phyloP scores from a whole-genome alignment of 345 rosid genomes.

The Hibiscus tridactylites region DNA sequence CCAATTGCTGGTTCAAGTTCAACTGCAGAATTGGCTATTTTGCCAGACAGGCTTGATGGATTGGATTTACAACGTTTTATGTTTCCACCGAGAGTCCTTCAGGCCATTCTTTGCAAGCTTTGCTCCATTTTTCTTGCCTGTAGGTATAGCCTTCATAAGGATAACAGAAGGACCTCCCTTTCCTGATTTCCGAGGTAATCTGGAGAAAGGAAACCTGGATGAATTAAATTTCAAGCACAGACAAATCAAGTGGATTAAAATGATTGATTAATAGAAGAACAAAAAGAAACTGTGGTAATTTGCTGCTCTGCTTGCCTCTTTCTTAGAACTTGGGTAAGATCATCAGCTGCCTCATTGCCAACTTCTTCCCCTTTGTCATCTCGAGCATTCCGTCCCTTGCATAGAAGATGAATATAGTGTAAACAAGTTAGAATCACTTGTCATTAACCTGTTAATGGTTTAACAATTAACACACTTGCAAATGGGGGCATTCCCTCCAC shows the following conservation, averaged over 20 bases:
- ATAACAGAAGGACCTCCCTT: constrained; percentile 29
- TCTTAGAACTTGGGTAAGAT: constrained; percentile 25
- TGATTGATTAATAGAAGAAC: not conserved
- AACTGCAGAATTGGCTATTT: not conserved
- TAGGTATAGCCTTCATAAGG: constrained; percentile 26
- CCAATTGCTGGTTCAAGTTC: not conserved
- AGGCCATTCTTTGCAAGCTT: constrained; percentile 14
- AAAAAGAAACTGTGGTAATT: not conserved
- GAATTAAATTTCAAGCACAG: constrained; percentile 2
- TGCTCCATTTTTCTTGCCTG: constrained; percentile 34
- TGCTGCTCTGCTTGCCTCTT: constrained; percentile 35
- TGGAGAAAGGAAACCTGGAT: constrained; percentile 21
- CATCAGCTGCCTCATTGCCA: constrained; percentile 22
- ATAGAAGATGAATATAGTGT: constrained; percentile 6
- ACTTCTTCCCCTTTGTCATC: constrained; percentile 20
- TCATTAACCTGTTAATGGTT: not conserved
- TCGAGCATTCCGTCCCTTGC: constrained; percentile 26
- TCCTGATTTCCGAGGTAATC: constrained; percentile 38
- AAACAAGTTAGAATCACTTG: constrained; percentile 8
- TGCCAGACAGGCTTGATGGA: not conserved
- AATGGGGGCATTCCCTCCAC: not conserved
- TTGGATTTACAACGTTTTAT: constrained; percentile 6
- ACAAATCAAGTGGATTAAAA: constrained; percentile 1
- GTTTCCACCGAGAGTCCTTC: constrained; percentile 14
- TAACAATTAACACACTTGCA: not conserved